Percentiles rank a stretch among this genome's conserved stretches.
Evolutionary conservation across 768 basidiomycete genomes (phyloP).

Genomic region (Xerocomus potaroensis): DNA sequence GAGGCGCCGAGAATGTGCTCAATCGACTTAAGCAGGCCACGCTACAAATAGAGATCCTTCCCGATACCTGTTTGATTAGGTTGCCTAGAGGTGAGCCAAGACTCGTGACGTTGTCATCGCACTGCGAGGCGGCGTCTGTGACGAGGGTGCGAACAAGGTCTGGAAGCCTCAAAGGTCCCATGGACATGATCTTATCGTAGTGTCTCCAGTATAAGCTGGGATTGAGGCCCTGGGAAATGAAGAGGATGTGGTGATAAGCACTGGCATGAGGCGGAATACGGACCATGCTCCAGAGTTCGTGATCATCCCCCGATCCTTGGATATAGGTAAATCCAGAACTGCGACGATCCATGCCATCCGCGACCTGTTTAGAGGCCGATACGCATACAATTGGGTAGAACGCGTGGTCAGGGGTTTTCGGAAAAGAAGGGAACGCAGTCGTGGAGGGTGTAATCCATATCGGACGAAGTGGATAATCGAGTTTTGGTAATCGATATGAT

Average conservation of each 20-base stretch:
- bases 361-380: constrained; percentile 74
- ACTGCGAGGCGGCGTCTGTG: neutral
- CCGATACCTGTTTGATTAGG: constrained; percentile 29
- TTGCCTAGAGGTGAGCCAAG: neutral
- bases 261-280: constrained; percentile 9
- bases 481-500: constrained; percentile 59
- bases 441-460: constrained; percentile 85
- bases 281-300: constrained; percentile 85
- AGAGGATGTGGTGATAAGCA: neutral
- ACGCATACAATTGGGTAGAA: constrained; percentile 79
- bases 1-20: neutral
- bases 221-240: constrained; percentile 58
- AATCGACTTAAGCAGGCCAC: constrained; percentile 25
- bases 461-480: constrained; percentile 69
- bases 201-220: constrained; percentile 70
- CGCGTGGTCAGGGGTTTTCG: constrained; percentile 7
- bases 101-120: neutral
- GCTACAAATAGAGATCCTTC: constrained; percentile 40
- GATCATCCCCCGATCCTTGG: constrained; percentile 94
- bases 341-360: constrained; percentile 57
- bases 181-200: constrained; percentile 42
- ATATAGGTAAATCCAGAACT: constrained; percentile 77
- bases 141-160: constrained; percentile 18
- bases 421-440: constrained; percentile 42
- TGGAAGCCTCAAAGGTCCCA: constrained; percentile 47